Evolutionary conservation across 495 filamentous ascomycete species (phyloP).

Genomic region (Tuber microsphaerosporum): DNA sequence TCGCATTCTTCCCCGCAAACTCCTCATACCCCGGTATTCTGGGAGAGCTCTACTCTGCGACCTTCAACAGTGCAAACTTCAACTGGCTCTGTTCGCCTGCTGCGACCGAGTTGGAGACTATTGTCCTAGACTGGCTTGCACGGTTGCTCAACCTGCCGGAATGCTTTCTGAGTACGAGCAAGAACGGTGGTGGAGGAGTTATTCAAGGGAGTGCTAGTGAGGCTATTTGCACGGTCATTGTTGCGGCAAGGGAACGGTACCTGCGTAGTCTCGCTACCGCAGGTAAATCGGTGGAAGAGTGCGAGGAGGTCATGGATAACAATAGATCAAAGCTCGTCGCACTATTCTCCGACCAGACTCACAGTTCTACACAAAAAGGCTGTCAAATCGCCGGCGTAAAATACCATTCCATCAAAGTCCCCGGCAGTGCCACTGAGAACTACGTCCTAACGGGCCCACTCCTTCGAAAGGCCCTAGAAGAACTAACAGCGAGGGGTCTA

Average conservation of each 20-base stretch:
- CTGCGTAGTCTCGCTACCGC: constrained; percentile 53
- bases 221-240: constrained; percentile 76
- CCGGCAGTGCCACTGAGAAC: constrained; percentile 47
- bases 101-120: constrained; percentile 91
- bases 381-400: constrained; percentile 78
- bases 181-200: constrained; percentile 74
- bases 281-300: constrained; percentile 52
- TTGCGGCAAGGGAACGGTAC: constrained; percentile 80
- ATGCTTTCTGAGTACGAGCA: constrained; percentile 67
- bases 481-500: constrained; percentile 56
- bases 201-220: constrained; percentile 93
- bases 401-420: constrained; percentile 60
- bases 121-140: constrained; percentile 88
- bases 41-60: constrained; percentile 84
- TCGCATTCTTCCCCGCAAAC: constrained; percentile 87
- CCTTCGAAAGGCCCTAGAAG: constrained; percentile 55
- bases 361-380: constrained; percentile 79
- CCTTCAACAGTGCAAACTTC: constrained; percentile 85
- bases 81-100: constrained; percentile 96
- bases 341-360: constrained; percentile 69
- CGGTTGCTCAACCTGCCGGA: constrained; percentile 63
- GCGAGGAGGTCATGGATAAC: constrained; percentile 59
- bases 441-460: constrained; percentile 64
- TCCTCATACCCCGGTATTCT: constrained; percentile 80
- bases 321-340: constrained; percentile 68